Conservation (phyloP, 768 basidiomycete genomes). For the Serendipita indica region DNA sequence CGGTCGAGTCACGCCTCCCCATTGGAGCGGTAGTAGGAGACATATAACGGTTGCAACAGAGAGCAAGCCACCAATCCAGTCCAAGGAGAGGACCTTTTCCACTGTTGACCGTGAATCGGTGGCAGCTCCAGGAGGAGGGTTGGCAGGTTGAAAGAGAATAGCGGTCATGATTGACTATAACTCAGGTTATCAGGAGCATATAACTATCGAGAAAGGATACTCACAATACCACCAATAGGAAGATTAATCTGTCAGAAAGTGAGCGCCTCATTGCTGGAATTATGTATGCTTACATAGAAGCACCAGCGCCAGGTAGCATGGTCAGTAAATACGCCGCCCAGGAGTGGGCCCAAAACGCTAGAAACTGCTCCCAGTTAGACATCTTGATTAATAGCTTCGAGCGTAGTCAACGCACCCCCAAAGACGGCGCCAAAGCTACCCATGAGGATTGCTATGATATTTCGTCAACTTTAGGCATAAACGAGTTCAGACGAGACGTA, state of each 20-base stretch:
- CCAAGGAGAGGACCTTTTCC: slow-evolving; percentile 21
- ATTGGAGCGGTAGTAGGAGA: slow-evolving; percentile 31
- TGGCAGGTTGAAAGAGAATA: background rate
- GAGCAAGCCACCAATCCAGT: slow-evolving; percentile 28
- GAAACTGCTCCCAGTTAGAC: too few species aligned
- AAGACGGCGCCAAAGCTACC: slow-evolving; percentile 29
- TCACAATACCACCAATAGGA: background rate
- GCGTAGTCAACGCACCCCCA: slow-evolving; percentile 14
- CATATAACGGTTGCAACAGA: slow-evolving; percentile 25
- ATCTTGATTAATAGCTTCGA: too few species aligned
- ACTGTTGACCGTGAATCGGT: slow-evolving; percentile 1
- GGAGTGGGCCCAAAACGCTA: slow-evolving; percentile 8
- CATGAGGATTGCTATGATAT: slow-evolving; percentile 24
- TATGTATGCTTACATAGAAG: slow-evolving; percentile 18
- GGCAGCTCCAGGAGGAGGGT: background rate
- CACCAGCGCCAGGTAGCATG: slow-evolving; percentile 29
- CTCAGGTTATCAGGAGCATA: background rate
- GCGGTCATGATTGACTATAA: background rate
- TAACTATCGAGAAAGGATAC: too few species aligned
- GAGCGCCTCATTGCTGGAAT: slow-evolving; percentile 10
- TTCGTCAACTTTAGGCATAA: slow-evolving; percentile 6
- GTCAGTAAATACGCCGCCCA: slow-evolving; percentile 20
- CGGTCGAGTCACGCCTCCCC: slow-evolving; percentile 32
- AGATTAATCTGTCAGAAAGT: slow-evolving; percentile 15
- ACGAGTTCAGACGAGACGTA: slow-evolving; percentile 6